Base-by-base conservation (phyloP, 768 basidiomycete species). In the Hemileccinum rubropunctum region DNA sequence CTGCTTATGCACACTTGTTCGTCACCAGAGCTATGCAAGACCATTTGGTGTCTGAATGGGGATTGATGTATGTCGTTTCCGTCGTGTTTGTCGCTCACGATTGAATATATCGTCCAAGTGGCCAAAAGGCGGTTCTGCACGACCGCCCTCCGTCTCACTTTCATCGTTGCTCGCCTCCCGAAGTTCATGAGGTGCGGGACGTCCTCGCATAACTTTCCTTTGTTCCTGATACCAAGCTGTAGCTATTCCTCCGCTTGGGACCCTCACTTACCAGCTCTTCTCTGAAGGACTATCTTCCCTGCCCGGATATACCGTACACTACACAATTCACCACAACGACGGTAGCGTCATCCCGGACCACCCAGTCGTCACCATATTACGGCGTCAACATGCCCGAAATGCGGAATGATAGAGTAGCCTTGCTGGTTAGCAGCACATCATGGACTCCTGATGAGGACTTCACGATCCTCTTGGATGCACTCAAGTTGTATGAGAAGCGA, bases 391-490 rank as follows among this genome's bases (percentile, higher is more conserved):
- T 73, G 59, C 82, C 87, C 5, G 61, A 61, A n/a, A 67, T 82
- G 21, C 79, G 90, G 30, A 59, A 71, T 2, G 89, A 92, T 54
- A 76, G 95, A 49, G 91, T 93, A 4, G 94, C 92, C 1, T 71
- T 98, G 2, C 57, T 98, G 15, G 84, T 99, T 23, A 92, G 90
- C 20, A 91, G 91, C 57, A 99, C 97, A 1, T 93, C 90, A 14
- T 98, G 95, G 95, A 98, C 97, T 1, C 82, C 91, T 6, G 97
- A 99, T 60, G 97, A 99, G 66, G 94, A 98, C 65, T 98, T 99
- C 57, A 71, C 78, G 9, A 79, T 97, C 45, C 80, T 99, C 15
- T 68, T 98, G 18, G 76, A 81, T 17, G 92, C 93, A 3, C 72
- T 99, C 34, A 64, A 71, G 13, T 36, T 70, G 14, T 98, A 97